A percentile compares a stretch with the other conserved stretches of the same genome.
Conservation (phyloP, 129 eudicot genomes). For the Pulicaria dysenterica region DNA sequence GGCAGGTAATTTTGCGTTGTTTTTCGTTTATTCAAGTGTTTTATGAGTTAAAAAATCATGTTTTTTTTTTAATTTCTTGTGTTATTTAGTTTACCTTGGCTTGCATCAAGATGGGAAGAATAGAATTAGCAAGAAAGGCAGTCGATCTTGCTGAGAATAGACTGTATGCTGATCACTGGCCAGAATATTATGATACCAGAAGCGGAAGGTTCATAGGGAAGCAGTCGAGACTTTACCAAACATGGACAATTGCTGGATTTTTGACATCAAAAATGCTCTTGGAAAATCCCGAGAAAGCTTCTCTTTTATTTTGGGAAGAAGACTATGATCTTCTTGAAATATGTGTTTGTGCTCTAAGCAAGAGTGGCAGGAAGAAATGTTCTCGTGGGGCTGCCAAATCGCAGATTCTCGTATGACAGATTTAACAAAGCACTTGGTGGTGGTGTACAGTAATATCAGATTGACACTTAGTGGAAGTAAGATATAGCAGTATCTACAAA, state of each 20-base stretch:
- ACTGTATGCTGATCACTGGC: constrained; percentile 73
- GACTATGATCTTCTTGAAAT: constrained; percentile 92
- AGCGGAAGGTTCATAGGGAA: constrained; percentile 85
- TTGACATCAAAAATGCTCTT: constrained; percentile 84
- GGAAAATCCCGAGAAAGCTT: constrained; percentile 78
- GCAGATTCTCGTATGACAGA: constrained; percentile 76
- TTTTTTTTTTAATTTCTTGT: not conserved
- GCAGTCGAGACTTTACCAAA: constrained; percentile 94
- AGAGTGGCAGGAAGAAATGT: constrained; percentile 67
- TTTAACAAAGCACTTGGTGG: not conserved
- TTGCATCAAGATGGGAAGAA: constrained; percentile 93
- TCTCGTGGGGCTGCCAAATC: constrained; percentile 85
- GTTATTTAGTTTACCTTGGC: constrained; percentile 79
- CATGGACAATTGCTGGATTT: constrained; percentile 95
- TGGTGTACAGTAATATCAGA: constrained; percentile 39
- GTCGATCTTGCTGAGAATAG: constrained; percentile 68
- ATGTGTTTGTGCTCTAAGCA: constrained; percentile 81
- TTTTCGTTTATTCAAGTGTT: not conserved
- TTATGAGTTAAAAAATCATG: not conserved
- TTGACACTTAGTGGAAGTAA: constrained; percentile 21
- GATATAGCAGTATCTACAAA: constrained; percentile 20
- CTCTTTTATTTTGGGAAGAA: constrained; percentile 83
- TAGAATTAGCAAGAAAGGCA: constrained; percentile 78
- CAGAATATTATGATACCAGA: constrained; percentile 92
- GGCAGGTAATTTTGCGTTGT: constrained; percentile 72